Conservation (phyloP, 2,329 filamentous ascomycete genomes). For the Penicillium sp. region DNA sequence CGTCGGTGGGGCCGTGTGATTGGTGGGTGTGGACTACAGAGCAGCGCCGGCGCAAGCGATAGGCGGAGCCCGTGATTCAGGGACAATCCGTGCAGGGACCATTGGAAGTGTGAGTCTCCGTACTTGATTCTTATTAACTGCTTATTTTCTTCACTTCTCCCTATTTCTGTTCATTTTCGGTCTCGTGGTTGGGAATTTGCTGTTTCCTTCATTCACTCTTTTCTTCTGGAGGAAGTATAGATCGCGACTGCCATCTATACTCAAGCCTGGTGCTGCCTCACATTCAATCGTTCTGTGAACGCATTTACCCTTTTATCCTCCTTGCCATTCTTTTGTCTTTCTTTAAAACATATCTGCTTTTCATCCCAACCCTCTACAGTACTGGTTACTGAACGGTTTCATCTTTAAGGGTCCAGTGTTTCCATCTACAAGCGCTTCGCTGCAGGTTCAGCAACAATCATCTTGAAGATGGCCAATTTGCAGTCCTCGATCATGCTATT, state of each 20-base stretch:
- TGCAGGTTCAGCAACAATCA: constrained; percentile 32
- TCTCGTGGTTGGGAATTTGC: not conserved
- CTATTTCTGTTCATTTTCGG: not conserved
- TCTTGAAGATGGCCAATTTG: constrained; percentile 27
- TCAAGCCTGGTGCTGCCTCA: constrained; percentile 6
- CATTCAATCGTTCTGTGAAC: constrained; percentile 13
- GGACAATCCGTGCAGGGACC: constrained; percentile 3
- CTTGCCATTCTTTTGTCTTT: constrained; percentile 8
- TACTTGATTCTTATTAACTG: not conserved
- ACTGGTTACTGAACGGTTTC: constrained; percentile 29
- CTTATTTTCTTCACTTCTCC: not conserved
- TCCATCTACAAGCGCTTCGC: constrained; percentile 13
- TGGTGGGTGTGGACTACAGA: constrained; percentile 17
- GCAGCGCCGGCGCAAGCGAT: constrained; percentile 13
- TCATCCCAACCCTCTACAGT: constrained; percentile 10
- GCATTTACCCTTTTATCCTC: not conserved
- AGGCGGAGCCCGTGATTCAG: constrained; percentile 8
- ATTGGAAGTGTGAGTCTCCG: not conserved
- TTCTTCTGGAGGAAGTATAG: constrained; percentile 6
- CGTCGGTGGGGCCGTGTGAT: constrained; percentile 10
- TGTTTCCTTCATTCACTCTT: constrained; percentile 12
- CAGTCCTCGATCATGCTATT: constrained; percentile 28
- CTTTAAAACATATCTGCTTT: not conserved
- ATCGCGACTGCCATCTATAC: not conserved
- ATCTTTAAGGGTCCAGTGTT: constrained; percentile 11